Conservation (phyloP, 192 early-diverging fungal species). For the Haplosporangium gracile region DNA sequence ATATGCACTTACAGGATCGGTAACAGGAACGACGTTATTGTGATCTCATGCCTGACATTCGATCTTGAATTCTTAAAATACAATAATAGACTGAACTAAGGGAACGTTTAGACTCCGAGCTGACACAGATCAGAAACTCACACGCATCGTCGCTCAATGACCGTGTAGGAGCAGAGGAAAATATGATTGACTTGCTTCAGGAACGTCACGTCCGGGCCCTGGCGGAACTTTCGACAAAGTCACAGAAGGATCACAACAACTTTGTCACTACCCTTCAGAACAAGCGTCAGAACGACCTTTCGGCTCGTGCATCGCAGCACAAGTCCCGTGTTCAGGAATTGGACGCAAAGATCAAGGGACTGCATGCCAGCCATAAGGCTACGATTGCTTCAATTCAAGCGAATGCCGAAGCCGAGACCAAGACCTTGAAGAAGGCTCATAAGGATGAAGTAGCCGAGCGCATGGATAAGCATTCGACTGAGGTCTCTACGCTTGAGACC, state of each 20-base stretch:
- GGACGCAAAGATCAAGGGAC: constrained; percentile 20
- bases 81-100: constrained; percentile 16
- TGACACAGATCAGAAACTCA: constrained; percentile 33
- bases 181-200: constrained; percentile 29
- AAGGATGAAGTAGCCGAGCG: not conserved
- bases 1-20: too few species aligned
- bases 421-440: constrained; percentile 16
- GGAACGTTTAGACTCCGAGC: constrained; percentile 31
- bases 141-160: constrained; percentile 20
- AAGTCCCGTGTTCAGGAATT: not conserved
- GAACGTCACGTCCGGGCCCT: constrained; percentile 26
- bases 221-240: constrained; percentile 14
- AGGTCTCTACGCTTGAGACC: constrained; percentile 14
- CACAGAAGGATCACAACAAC: constrained; percentile 12
- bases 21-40: too few species aligned
- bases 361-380: constrained; percentile 20
- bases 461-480: constrained; percentile 16
- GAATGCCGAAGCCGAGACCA: not conserved
- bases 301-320: constrained; percentile 2
- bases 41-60: not conserved
- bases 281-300: constrained; percentile 34
- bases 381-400: constrained; percentile 8
- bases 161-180: constrained; percentile 5
- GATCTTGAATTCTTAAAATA: not conserved
- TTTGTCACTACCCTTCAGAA: constrained; percentile 18